Percentiles rank a stretch among this genome's conserved stretches.
These are phyloP conservation scores for Teratosphaeria epicoccoides DNA, from an alignment of 2,329 filamentous ascomycete genomes.

Conservation along the genomic window DNA sequence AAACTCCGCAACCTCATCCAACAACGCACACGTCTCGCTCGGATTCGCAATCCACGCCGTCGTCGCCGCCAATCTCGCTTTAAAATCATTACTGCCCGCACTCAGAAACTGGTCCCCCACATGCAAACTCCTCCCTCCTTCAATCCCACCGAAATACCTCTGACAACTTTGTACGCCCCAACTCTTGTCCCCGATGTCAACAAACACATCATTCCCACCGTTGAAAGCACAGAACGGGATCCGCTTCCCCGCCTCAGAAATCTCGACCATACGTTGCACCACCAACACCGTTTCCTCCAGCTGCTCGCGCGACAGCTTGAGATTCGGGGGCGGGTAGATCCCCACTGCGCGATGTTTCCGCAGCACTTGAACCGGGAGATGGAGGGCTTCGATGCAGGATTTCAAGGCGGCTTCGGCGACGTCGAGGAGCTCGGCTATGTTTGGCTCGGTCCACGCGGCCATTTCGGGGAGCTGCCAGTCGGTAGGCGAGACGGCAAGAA, in stretches of 20 bases:
- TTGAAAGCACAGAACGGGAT: slow-evolving; percentile 97
- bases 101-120: slow-evolving; percentile 94
- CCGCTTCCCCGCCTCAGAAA: slow-evolving; percentile 55
- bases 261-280: slow-evolving; percentile 83
- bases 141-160: slow-evolving; percentile 70
- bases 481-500: slow-evolving; percentile 53
- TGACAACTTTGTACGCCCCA: slow-evolving; percentile 93
- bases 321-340: slow-evolving; percentile 32
- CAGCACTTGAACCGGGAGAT: slow-evolving; percentile 66
- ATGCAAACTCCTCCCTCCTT: slow-evolving; percentile 72
- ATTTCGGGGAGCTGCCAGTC: slow-evolving; percentile 71
- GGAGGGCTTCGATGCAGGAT: slow-evolving; percentile 70
- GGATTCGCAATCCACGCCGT: slow-evolving; percentile 97
- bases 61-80: slow-evolving; percentile 81
- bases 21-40: slow-evolving; percentile 73
- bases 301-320: slow-evolving; percentile 62
- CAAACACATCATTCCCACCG: slow-evolving; percentile 93
- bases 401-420: slow-evolving; percentile 74
- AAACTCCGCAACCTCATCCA: slow-evolving; percentile 61
- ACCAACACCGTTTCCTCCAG: slow-evolving; percentile 94
- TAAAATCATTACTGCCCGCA: slow-evolving; percentile 94
- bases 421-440: slow-evolving; percentile 73
- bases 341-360: slow-evolving; percentile 67
- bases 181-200: slow-evolving; percentile 96
- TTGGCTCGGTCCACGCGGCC: slow-evolving; percentile 62